These are phyloP conservation scores for Talaromyces pinophilus DNA, from an alignment of 2,329 filamentous ascomycete species.

Conservation along the genomic window DNA sequence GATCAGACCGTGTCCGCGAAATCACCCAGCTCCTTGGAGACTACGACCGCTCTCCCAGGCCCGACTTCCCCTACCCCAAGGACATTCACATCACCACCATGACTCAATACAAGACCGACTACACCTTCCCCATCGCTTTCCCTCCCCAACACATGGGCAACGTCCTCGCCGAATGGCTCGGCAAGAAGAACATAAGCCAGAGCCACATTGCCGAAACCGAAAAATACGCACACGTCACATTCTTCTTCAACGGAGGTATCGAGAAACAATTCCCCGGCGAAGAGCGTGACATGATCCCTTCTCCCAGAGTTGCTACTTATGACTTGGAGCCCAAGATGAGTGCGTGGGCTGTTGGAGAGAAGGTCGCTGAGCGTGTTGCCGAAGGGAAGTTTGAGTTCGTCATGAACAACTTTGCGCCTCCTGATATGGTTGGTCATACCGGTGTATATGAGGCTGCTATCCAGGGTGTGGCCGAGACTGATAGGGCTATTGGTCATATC, in stretches of 20 bases:
- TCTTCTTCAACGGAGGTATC: constrained; percentile 99
- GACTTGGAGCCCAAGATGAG: constrained; percentile 96
- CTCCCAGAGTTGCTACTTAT: constrained; percentile 90
- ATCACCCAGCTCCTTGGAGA: constrained; percentile 92
- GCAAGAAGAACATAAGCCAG: constrained; percentile 85
- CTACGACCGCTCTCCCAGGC: constrained; percentile 84
- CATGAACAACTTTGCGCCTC: constrained; percentile 99
- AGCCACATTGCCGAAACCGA: constrained; percentile 98
- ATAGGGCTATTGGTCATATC: constrained; percentile 90
- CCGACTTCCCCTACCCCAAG: constrained; percentile 92
- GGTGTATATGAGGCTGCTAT: constrained; percentile 96
- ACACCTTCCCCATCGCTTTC: constrained; percentile 89
- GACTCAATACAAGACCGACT: constrained; percentile 97
- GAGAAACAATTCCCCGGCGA: constrained; percentile 95
- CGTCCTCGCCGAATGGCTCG: constrained; percentile 95
- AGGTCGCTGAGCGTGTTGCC: constrained; percentile 81
- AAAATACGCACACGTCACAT: constrained; percentile 99
- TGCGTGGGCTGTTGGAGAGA: constrained; percentile 82
- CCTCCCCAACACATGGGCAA: constrained; percentile 95
- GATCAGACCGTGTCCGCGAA: constrained; percentile 94
- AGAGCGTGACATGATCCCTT: constrained; percentile 88
- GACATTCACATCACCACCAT: constrained; percentile 87
- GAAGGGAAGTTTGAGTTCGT: constrained; percentile 91
- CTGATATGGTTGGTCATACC: constrained; percentile 99
- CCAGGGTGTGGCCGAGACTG: constrained; percentile 78